Conservation (phyloP, 2,329 filamentous ascomycete genomes). For the Neofusicoccum cordaticola region DNA sequence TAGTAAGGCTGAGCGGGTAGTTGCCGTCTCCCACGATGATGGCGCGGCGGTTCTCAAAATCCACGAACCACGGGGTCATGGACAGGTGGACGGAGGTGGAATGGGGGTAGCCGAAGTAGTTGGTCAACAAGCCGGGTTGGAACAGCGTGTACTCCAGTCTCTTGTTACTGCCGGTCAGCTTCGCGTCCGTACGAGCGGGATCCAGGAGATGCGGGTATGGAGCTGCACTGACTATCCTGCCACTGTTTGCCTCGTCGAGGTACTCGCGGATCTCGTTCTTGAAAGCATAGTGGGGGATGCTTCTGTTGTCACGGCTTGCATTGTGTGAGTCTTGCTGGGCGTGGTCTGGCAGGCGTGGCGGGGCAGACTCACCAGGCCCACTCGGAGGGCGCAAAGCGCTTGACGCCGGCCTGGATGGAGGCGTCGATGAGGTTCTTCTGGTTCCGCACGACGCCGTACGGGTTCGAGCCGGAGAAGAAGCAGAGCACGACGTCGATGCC, state of each 20-base stretch:
- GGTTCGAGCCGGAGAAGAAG: slow-evolving; percentile 43
- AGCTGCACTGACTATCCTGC: slow-evolving; percentile 37
- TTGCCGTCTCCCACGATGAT: slow-evolving; percentile 30
- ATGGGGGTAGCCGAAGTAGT: slow-evolving; percentile 55
- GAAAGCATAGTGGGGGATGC: slow-evolving; percentile 50
- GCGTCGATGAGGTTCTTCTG: slow-evolving; percentile 40
- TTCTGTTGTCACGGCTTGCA: neutral
- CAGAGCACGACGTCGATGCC: slow-evolving; percentile 55
- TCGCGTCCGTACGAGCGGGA: too few species aligned
- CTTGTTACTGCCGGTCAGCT: neutral
- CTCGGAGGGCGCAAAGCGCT: slow-evolving; percentile 27
- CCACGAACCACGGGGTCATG: slow-evolving; percentile 29
- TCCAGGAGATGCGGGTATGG: too few species aligned
- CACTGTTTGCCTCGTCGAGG: slow-evolving; percentile 50
- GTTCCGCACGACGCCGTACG: slow-evolving; percentile 24
- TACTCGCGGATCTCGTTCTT: slow-evolving; percentile 54
- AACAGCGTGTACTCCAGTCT: slow-evolving; percentile 56
- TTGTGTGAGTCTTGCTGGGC: neutral
- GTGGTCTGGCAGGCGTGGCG: too few species aligned
- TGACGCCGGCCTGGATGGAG: slow-evolving; percentile 36
- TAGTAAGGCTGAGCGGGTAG: slow-evolving; percentile 28
- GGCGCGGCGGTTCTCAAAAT: slow-evolving; percentile 27
- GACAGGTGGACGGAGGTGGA: slow-evolving; percentile 46
- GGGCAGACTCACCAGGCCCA: slow-evolving; percentile 38
- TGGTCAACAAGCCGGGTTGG: slow-evolving; percentile 53